Conservation (phyloP, 176 grass and related monocot species). For the Oryza officinalis region DNA sequence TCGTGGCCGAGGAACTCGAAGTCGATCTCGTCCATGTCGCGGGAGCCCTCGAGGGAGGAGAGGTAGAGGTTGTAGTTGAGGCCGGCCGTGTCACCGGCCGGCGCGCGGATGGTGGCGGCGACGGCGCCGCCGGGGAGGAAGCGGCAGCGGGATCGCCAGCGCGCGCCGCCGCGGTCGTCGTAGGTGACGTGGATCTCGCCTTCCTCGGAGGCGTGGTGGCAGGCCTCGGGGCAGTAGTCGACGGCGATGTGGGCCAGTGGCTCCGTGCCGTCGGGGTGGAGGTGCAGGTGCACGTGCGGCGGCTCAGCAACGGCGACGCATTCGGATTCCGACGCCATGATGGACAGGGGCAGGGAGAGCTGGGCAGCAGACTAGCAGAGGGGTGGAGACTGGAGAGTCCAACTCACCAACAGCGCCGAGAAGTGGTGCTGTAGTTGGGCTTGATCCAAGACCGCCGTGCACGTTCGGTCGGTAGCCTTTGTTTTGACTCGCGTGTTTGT, state of each 20-base stretch:
- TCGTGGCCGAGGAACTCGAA: constrained; percentile 77
- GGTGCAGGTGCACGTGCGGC: constrained; percentile 41
- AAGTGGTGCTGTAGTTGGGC: background rate
- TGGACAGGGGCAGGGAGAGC: background rate
- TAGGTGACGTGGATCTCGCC: constrained; percentile 72
- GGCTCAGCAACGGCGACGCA: background rate
- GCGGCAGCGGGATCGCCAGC: constrained; percentile 49
- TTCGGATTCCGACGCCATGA: constrained; percentile 31
- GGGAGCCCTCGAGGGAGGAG: constrained; percentile 61
- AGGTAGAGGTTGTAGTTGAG: constrained; percentile 88
- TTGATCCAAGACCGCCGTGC: background rate
- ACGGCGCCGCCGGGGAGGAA: constrained; percentile 54
- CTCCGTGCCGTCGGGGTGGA: constrained; percentile 45
- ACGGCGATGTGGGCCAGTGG: constrained; percentile 51
- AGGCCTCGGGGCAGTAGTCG: constrained; percentile 59
- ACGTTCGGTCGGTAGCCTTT: too few relatives aligned
- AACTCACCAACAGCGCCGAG: background rate
- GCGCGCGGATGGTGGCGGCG: constrained; percentile 41
- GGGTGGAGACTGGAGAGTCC: constrained; percentile 20
- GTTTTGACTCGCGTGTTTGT: too few relatives aligned
- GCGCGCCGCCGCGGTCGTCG: constrained; percentile 62
- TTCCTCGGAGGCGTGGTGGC: constrained; percentile 14
- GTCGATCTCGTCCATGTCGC: constrained; percentile 73
- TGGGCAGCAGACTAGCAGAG: background rate
- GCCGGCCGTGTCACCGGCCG: constrained; percentile 45